Evolutionary conservation across 2,329 filamentous ascomycete genomes (phyloP).

Genomic region (Arthroderma uncinatum): DNA sequence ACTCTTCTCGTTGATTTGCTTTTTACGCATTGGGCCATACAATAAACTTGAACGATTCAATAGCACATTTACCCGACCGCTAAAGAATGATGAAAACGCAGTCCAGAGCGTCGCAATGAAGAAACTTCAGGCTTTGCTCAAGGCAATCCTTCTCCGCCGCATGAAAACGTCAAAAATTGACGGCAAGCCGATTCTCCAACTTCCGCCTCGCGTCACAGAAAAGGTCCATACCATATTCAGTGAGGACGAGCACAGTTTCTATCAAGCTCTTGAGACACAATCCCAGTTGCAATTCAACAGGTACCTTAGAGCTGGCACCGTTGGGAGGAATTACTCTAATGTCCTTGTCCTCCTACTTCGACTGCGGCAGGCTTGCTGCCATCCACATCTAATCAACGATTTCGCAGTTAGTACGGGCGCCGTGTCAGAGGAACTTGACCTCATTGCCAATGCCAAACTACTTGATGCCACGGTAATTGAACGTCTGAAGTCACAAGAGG

Average conservation of each 20-base stretch:
- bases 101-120: constrained; percentile 47
- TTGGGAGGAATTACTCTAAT: constrained; percentile 64
- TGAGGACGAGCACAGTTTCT: constrained; percentile 54
- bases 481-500: constrained; percentile 51
- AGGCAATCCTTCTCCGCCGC: constrained; percentile 69
- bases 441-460: constrained; percentile 51
- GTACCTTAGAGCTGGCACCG: constrained; percentile 56
- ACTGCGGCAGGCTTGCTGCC: constrained; percentile 70
- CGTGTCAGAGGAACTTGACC: constrained; percentile 42
- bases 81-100: constrained; percentile 33
- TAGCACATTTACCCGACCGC: constrained; percentile 42
- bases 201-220: constrained; percentile 55
- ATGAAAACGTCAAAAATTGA: constrained; percentile 71
- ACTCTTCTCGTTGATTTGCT: constrained; percentile 64
- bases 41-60: constrained; percentile 53
- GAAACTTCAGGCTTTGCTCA: constrained; percentile 62
- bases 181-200: constrained; percentile 60
- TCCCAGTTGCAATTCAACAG: constrained; percentile 64
- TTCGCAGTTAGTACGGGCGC: constrained; percentile 42
- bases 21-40: constrained; percentile 67
- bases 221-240: constrained; percentile 54
- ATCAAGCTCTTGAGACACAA: constrained; percentile 53
- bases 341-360: constrained; percentile 69
- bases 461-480: constrained; percentile 51
- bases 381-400: constrained; percentile 60